Base-by-base conservation (phyloP, 768 basidiomycete species). In the Chalciporus sphaerocephalus region DNA sequence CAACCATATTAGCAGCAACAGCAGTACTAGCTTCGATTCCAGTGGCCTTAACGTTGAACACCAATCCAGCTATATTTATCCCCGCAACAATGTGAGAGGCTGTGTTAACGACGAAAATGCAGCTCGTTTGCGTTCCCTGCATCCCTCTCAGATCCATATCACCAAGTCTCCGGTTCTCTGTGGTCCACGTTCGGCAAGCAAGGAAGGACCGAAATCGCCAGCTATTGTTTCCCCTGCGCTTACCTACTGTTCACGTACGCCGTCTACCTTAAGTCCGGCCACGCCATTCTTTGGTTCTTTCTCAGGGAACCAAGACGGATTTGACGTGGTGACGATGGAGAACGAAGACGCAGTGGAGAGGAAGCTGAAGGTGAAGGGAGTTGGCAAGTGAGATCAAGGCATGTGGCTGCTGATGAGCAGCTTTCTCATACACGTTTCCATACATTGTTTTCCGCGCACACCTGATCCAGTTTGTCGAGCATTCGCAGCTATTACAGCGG, bases 201-300 rank as follows among this genome's bases (percentile, higher is more conserved):
- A 55, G 47, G 67, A 67, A 17, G 65, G 62, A 45, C 51, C 65
- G 15, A 67, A 50, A 30, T 80, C 80, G 11, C 79, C 83, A 2
- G 69, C 75, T 32, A 67, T 82, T 42, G 73, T 83, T 20, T 85
- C 84, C 4, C 84, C 84, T 9, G 76, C 83, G 7, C 70, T 86
- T 47, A 85, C 81, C 13, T 86, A 81, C 55, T 80, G 80, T n/a
- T 80, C 74, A 17, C 69, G 71, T 35, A 80, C 83, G 21, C 78
- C 81, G 13, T 78, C 80, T 30, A 83, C 80, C 22, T 70, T 85
- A 44, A 85, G 84, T 57, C 84, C 84, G 15, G 76, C 81, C 10
- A 86, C 83, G 10, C 83, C 83, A 10, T 86, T 84, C 67, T 81
- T 85, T 64, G 76, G 78, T 21, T 76, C 79, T 7, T 84, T 85